Base-by-base conservation (phyloP, 805 yeast species). In the Teunomyces panamensis region DNA sequence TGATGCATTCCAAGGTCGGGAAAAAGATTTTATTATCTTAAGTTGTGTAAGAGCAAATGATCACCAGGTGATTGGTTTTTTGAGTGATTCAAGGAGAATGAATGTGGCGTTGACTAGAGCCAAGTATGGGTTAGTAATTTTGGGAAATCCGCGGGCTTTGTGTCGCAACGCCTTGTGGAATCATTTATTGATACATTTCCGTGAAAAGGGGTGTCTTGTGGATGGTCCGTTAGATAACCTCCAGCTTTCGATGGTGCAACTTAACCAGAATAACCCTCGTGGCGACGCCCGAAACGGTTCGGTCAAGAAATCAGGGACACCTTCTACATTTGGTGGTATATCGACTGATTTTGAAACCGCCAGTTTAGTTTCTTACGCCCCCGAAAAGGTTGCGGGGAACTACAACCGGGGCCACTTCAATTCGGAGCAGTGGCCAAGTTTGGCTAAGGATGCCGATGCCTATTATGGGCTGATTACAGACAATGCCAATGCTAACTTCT, bases 221-320 rank as follows among this genome's bases (percentile, higher is more conserved):
- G 97, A 91, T 64, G 97, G 97, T 9, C 82, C 89, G 1, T 73
- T 91, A 54, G 92, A 86, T 49, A 87, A 83, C 56, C 74, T 91
- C 52, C 94, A 85, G 62, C 68, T 86, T 44, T 83, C 90, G 50
- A 73, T 84, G 49, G 83, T 86, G 17, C 85, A 80, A 53, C 71
- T 69, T 50, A 58, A 58, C 30, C 39, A 43, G 35, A 30, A 44
- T 28, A 32, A 32, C 36, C n/a, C 33, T 32, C 49, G 49, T 3
- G 53, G 47, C 30, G 39, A 30, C 16, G 29, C 28, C 10, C 11
- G 9, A n/a, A 24, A 14, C 33, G 43, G 37, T 3, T 29, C 28
- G 26, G 37, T 37, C 28, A 39, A 39, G 14, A 50, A 36, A 10
- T 52, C 54, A 27, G 55, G 55, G 1, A 48, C 49, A 5, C 46